Base-by-base conservation (phyloP, 176 grass and related monocot species). In the Aegilops longissima region DNA sequence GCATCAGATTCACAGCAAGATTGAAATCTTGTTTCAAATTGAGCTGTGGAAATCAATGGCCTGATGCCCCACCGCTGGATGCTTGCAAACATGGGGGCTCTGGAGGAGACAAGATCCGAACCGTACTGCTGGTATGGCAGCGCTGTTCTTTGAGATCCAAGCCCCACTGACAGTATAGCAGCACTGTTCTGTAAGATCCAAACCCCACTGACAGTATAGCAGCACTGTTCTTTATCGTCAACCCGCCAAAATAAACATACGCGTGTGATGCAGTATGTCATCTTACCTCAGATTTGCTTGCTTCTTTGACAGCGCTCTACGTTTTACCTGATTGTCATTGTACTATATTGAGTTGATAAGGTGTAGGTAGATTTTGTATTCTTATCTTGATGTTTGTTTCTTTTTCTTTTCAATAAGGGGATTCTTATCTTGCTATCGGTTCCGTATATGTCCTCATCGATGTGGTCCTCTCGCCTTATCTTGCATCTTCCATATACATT, bases 381-480 rank as follows among this genome's bases (percentile, higher is more conserved):
- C 77, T 86, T 73, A 83, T 87, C 84, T 34, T 78, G 84, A 78
- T 77, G 8, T 66, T 54, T 66, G 66, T 54, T 90, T 82, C 39
- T 38, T 85, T 5, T 82, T 86, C 65, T 82, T 79, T 83, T 56
- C 52, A 14, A 62, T 73, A 56, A 90, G 16, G 73, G 66, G 29
- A n/a, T 18, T 75, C 27, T 69, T 91, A 87, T 91, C 85, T 84
- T 87, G 62, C 69, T 63, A 84, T 81, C 29, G 31, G 68, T 87
- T 87, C 69, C 49, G 76, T 83, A 61, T 91, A 62, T 83, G 61
- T 87, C 85, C 47, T 80, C 61, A 21, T 84, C 61, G 36, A n/a
- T 70, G 85, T 91, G 81, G 85, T 80, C 89, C 76, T 76, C 61
- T 70, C 59, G 83, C 52, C 62, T 87, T 73, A 87, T 44, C 80